These are phyloP conservation scores for Artemisia annua DNA, from an alignment of 129 eudicot species.

Conservation along the genomic window DNA sequence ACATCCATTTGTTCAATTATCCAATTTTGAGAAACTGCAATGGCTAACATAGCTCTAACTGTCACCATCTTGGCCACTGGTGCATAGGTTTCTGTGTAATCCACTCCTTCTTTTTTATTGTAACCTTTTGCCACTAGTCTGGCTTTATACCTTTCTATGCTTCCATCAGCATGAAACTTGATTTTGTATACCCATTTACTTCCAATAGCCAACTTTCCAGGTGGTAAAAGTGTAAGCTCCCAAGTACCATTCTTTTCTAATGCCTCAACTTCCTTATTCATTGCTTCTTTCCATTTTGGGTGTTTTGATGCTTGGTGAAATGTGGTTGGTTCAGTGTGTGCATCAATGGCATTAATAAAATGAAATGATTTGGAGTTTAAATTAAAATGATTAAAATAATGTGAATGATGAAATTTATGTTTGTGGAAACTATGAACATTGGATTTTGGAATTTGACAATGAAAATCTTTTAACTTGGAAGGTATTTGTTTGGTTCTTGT, in stretches of 20 bases:
- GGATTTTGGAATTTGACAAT: no score
- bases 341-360: no score
- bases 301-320: background rate
- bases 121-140: background rate
- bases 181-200: constrained; percentile 8
- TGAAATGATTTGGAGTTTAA: background rate
- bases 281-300: background rate
- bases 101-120: background rate
- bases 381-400: no score
- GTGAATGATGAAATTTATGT: background rate
- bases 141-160: background rate
- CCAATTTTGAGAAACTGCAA: background rate
- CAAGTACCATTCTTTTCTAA: constrained; percentile 5
- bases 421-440: no score
- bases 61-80: background rate
- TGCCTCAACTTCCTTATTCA: background rate
- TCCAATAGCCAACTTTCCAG: background rate
- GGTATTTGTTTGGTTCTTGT: background rate
- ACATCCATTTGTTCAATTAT: background rate
- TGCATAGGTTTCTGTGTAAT: background rate
- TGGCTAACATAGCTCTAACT: background rate
- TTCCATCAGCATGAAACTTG: background rate
- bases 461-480: background rate
- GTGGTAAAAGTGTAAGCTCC: background rate
- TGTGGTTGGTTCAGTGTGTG: background rate